Base-by-base conservation (phyloP, 768 basidiomycete genomes). In the Phanerochaete sordida region DNA sequence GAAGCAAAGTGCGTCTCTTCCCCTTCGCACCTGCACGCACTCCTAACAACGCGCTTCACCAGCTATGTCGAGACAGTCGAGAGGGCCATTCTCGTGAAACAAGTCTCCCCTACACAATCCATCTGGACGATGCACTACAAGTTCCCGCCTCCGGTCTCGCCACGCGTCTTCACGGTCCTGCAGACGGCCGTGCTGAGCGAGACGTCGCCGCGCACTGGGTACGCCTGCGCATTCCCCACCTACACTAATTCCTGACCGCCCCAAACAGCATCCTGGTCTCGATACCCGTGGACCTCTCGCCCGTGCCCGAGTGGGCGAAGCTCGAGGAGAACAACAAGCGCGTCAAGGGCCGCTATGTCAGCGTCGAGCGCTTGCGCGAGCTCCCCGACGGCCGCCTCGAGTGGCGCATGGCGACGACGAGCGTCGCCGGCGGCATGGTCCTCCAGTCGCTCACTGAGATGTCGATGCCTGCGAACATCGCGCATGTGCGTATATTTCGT, bases 321-420 rank as follows among this genome's bases (percentile, higher is more conserved):
- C 70, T 85, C 16, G 88, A 91, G 67, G 82, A 84, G n/a, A n/a
- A n/a, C n/a, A n/a, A n/a, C 65, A 83, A 82, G 56, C 87, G 82
- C 7, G 82, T 82, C 2, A 83, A 79, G 62, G 90, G 86, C 1
- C 83, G 81, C 65, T 91, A 91, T 67, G 84, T 82, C 39, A 83
- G 84, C 64, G 84, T 88, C 3, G 91, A 92, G 72, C 79, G 81
- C 30, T 66, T 93, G 55, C 71, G 75, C 45, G 87, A 88, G 70
- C 79, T 86, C 43, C 81, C 81, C 21, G 75, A 82, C 61, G 90
- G 86, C 52, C 81, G 72, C 50, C 81, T 84, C 13, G 88, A 91
- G 71, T 92, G 90, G 90, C 77, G 83, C 43, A 90, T 92, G 90
- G 90, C 89, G 2, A 89, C 88, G 1, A 85, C 87, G 26, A 87